Percentiles rank a stretch among this genome's conserved stretches.
Evolutionary conservation across 495 filamentous ascomycete genomes (phyloP).

Genomic region (Recurvomyces mirabilis): DNA sequence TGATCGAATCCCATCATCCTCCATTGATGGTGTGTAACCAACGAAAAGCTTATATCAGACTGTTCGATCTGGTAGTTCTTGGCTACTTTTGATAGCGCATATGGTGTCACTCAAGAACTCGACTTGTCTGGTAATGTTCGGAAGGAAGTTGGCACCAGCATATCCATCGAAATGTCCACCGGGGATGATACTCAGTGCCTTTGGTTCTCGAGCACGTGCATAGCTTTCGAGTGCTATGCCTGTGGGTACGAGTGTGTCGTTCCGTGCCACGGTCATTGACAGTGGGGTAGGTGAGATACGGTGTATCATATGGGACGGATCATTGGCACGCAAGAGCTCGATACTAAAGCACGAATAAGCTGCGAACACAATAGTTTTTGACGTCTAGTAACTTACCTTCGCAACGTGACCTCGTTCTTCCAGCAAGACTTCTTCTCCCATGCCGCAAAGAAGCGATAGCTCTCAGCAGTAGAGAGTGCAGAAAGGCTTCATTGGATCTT

Average conservation of each 20-base stretch:
- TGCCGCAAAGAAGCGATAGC: conserved; percentile 17
- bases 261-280: conserved; percentile 28
- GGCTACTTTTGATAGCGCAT: no score
- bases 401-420: conserved; percentile 27
- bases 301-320: conserved; percentile 23
- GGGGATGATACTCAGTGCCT: conserved; percentile 23
- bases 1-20: no score
- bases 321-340: conserved; percentile 24
- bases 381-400: conserved; percentile 20
- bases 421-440: conserved; percentile 21
- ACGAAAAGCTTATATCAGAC: no score
- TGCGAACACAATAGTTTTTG: background rate
- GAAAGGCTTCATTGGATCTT: conserved; percentile 15
- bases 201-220: conserved; percentile 25
- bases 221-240: conserved; percentile 22
- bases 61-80: no score
- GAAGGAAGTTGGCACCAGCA: conserved; percentile 22
- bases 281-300: conserved; percentile 32
- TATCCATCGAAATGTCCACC: conserved; percentile 28
- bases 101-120: conserved; percentile 22
- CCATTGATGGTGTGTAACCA: no score
- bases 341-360: conserved; percentile 6
- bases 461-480: conserved; percentile 21
- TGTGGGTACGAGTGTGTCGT: conserved; percentile 25
- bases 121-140: conserved; percentile 16